Conservation (phyloP, 106 monocot species). For the Dendrobium catenatum region DNA sequence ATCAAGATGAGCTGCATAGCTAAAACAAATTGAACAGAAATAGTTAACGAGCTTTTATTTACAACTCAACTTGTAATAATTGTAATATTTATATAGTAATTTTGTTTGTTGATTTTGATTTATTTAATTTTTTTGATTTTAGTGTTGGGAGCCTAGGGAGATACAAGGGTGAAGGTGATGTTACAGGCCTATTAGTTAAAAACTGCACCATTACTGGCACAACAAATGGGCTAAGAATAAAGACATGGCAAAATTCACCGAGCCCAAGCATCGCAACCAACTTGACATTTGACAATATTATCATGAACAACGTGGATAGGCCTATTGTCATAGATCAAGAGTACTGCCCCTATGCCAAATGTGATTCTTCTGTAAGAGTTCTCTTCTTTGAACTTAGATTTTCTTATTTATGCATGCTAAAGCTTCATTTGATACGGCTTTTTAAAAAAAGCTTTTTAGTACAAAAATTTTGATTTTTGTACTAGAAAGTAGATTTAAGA, state of each 20-base stretch:
- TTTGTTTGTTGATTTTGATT: not conserved
- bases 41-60: no score
- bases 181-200: constrained; percentile 25
- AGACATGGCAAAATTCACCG: constrained; percentile 59
- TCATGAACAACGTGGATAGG: constrained; percentile 40
- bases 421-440: no score
- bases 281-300: constrained; percentile 56
- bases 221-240: constrained; percentile 50
- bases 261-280: constrained; percentile 17
- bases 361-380: constrained; percentile 11
- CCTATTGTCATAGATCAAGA: constrained; percentile 67
- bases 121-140: not conserved
- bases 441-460: no score
- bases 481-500: no score
- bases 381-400: no score
- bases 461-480: no score
- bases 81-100: not conserved
- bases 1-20: no score
- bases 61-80: no score
- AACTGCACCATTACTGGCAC: constrained; percentile 41
- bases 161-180: constrained; percentile 40
- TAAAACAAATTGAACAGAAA: no score
- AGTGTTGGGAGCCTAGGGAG: constrained; percentile 56
- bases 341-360: constrained; percentile 47
- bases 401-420: no score